Evolutionary conservation across 1,284 basidiomycete genomes (phyloP).

Genomic region (Tranzscheliella williamsii): DNA sequence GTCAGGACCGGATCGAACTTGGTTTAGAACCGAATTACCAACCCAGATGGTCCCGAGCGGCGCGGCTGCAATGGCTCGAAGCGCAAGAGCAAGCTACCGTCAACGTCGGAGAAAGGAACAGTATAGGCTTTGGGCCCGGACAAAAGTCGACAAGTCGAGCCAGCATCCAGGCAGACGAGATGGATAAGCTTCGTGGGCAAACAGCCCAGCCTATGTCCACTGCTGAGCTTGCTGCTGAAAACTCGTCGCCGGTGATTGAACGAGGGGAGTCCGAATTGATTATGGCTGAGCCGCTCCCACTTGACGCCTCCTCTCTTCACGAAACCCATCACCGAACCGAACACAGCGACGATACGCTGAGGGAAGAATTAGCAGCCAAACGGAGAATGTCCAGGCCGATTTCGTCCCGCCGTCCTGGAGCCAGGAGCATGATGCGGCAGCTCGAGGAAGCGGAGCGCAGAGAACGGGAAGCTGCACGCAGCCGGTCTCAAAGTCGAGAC

Average conservation of each 20-base stretch:
- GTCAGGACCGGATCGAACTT: conserved; percentile 26
- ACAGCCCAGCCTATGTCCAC: conserved; percentile 18
- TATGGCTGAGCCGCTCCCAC: too few relatives aligned
- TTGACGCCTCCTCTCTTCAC: too few relatives aligned
- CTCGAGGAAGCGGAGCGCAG: conserved; percentile 32
- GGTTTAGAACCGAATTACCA: conserved; percentile 19
- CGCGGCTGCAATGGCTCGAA: conserved; percentile 24
- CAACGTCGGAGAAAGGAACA: not conserved
- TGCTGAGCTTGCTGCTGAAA: conserved; percentile 23
- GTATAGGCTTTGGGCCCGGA: not conserved
- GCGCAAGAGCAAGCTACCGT: conserved; percentile 12
- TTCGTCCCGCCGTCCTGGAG: conserved; percentile 19
- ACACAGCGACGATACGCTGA: conserved; percentile 22
- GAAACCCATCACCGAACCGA: conserved; percentile 3
- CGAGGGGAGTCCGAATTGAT: not conserved
- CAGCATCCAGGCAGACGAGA: conserved; percentile 32
- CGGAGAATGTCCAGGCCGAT: conserved; percentile 15
- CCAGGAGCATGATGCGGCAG: conserved; percentile 36
- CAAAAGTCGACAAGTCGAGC: conserved; percentile 12
- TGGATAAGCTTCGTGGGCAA: conserved; percentile 24
- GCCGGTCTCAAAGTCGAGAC: conserved; percentile 10
- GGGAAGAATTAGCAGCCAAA: conserved; percentile 19
- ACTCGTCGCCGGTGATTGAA: conserved; percentile 6
- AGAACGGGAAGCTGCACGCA: conserved; percentile 14
- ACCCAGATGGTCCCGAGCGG: conserved; percentile 25